Base-by-base conservation (phyloP, 116 monocot species). In the Cymodocea nodosa region DNA sequence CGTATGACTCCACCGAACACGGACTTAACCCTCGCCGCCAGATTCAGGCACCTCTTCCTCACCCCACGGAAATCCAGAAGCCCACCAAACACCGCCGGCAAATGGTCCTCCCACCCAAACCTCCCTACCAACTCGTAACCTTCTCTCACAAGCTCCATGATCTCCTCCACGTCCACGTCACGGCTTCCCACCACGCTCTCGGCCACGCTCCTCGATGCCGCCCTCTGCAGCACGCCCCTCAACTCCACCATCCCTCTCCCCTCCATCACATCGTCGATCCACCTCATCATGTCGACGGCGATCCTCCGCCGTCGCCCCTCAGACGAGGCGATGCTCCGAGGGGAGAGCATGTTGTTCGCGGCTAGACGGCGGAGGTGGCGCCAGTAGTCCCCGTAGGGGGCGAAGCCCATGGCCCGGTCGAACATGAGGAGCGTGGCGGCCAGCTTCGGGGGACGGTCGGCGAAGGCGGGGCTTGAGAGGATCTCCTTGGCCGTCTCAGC, bases 331-430 rank as follows among this genome's bases (percentile, higher is more conserved):
- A 85, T 74, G 49, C 78, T 69, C 52, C 77, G 60, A 0, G 92
- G 92, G 4, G 76, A 77, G 79, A 92, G 85, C 78, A 88, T 51
- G 78, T 69, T 70, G 0, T 71, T 39, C 4, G 80, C 75, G 14
- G 76, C 77, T 0, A 82, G 8, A 11, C 85, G 82, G 6, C 89
- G 76, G 49, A 85, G 80, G 71, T 55, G 75, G 66, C 82, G 85
- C 89, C 89, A 89, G 76, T 89, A 74, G 0, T 76, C 76, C 9
- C 85, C 85, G 16, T 73, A 51, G 15, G 89, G 82, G 6, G 89
- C 80, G 51, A 89, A 89, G 15, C 89, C 89, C 57, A 89, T 85
- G 61, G 89, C 89, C 36, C 82, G 72, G 35, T 76, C 76, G 69
- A 89, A 89, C 82, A 89, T 80, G 16, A 89, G 82, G 16, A 73